Evolutionary conservation across 192 early-diverging fungal species (phyloP).

Genomic region (Martensiomyces pterosporus): DNA sequence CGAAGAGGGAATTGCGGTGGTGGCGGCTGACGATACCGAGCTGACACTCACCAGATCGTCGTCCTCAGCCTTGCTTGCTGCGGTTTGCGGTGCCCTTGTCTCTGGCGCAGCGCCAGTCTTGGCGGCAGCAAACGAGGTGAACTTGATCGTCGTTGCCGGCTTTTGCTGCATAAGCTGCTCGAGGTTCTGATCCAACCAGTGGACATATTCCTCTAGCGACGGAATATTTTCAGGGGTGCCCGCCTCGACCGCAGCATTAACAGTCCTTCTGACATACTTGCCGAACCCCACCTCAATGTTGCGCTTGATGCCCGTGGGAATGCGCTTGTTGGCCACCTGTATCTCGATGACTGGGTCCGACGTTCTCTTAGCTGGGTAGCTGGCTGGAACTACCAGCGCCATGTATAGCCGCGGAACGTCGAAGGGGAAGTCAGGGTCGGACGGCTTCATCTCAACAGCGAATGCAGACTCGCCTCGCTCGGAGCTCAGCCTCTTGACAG

Average conservation of each 20-base stretch:
- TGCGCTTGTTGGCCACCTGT: constrained; percentile 41
- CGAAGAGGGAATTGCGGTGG: constrained; percentile 1
- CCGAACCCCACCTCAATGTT: constrained; percentile 40
- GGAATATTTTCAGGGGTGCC: constrained; percentile 15
- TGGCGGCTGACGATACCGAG: background rate
- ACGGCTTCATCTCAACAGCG: constrained; percentile 47
- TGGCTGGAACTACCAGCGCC: constrained; percentile 55
- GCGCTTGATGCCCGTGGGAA: constrained; percentile 37
- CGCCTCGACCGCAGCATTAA: constrained; percentile 14
- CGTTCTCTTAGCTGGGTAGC: constrained; percentile 46
- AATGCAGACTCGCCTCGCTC: constrained; percentile 35
- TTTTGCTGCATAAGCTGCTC: constrained; percentile 58
- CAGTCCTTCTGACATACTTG: constrained; percentile 28
- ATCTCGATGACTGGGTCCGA: constrained; percentile 26
- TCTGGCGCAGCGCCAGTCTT: constrained; percentile 4
- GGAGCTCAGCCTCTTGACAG: constrained; percentile 23
- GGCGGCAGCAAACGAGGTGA: constrained; percentile 26
- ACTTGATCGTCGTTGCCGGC: constrained; percentile 58
- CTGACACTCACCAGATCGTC: background rate
- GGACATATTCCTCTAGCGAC: constrained; percentile 24
- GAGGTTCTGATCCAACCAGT: constrained; percentile 63
- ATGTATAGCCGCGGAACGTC: constrained; percentile 62
- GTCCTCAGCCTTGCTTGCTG: background rate
- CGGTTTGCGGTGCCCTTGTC: background rate
- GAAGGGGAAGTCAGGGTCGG: constrained; percentile 79